Percentiles rank a stretch among this genome's conserved stretches.
Evolutionary conservation across 129 eudicot genomes (phyloP).

Genomic region (Centella asiatica): DNA sequence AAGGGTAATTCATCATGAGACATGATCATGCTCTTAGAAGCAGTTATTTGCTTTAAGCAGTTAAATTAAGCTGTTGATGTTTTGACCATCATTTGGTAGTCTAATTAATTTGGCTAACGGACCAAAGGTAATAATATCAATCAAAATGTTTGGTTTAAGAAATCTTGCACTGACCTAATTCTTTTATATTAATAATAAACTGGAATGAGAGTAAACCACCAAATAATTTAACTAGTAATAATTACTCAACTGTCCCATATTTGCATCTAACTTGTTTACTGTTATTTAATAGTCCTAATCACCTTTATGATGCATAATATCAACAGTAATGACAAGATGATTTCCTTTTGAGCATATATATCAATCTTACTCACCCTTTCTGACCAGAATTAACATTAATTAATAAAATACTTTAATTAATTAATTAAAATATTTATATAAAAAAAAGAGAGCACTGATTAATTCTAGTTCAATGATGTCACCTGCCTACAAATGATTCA

Average conservation of each 20-base stretch:
- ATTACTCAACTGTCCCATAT: not conserved
- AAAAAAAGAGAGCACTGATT: not conserved
- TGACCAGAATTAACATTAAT: not conserved
- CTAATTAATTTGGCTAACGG: not conserved
- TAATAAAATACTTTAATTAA: not conserved
- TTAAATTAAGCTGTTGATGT: not conserved
- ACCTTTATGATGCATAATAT: not conserved
- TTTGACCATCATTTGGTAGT: not conserved
- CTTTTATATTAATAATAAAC: no score
- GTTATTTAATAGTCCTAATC: not conserved
- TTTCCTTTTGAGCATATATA: not conserved
- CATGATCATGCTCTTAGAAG: not conserved
- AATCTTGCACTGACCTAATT: not conserved
- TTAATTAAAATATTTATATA: not conserved
- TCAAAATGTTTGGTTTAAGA: not conserved
- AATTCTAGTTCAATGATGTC: not conserved
- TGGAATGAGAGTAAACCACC: not conserved
- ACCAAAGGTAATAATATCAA: no score
- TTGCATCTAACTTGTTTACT: not conserved
- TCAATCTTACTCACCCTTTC: not conserved
- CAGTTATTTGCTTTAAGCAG: not conserved
- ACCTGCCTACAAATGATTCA: not conserved
- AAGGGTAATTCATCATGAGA: not conserved
- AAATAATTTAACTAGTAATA: not conserved
- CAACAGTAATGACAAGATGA: not conserved